Conservation (phyloP, 192 early-diverging fungal species). For the Podila verticillata region DNA sequence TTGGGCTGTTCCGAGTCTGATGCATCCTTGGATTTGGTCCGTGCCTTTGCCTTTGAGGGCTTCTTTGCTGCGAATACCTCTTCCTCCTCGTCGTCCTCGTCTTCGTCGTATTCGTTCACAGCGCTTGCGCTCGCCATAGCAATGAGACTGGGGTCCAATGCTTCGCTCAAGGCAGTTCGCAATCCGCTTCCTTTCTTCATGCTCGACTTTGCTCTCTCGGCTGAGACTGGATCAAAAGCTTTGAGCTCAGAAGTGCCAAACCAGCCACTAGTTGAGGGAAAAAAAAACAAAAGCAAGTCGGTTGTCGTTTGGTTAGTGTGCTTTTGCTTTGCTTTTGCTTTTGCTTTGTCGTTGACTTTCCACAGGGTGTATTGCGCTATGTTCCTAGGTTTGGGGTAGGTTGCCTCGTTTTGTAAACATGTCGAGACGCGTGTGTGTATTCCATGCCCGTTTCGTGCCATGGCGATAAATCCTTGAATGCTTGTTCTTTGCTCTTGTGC, state of each 20-base stretch:
- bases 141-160: conserved; percentile 34
- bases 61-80: conserved; percentile 14
- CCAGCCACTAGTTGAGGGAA: conserved; percentile 47
- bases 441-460: no score
- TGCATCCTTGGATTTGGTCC: conserved; percentile 3
- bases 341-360: no score
- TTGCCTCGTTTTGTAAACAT: no score
- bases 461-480: no score
- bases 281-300: background rate
- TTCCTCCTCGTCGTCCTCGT: conserved; percentile 35
- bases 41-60: conserved; percentile 25
- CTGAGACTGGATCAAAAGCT: conserved; percentile 42
- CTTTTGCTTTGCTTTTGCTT: no score
- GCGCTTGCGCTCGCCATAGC: conserved; percentile 2
- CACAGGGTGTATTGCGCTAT: no score
- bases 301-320: no score
- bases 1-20: conserved; percentile 20
- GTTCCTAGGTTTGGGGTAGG: no score
- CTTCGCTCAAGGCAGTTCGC: conserved; percentile 32
- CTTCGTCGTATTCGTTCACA: conserved; percentile 6
- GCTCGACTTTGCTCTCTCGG: conserved; percentile 32
- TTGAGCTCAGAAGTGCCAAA: conserved; percentile 50
- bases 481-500: no score
- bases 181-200: conserved; percentile 25
- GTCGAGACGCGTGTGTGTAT: no score